Percentiles rank a stretch among this genome's conserved stretches.
phyloP scores from a whole-genome alignment of 2,329 filamentous ascomycete species.

The Cytospora leucostoma region DNA sequence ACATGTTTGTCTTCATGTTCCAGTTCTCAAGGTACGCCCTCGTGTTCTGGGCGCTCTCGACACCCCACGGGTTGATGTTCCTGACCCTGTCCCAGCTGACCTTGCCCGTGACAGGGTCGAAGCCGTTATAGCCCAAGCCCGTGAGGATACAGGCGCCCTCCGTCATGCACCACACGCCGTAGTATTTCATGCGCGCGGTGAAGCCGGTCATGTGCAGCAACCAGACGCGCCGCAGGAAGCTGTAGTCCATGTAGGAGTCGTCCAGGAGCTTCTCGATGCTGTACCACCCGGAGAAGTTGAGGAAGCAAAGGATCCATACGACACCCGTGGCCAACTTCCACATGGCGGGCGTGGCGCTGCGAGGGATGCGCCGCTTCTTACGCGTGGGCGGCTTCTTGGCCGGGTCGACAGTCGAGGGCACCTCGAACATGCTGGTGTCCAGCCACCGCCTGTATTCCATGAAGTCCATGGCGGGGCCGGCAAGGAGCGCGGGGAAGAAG shows the following conservation, averaged over 20 bases:
- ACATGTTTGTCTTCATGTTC: slow-evolving; percentile 99
- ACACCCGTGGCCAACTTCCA: slow-evolving; percentile 74
- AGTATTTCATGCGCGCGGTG: slow-evolving; percentile 86
- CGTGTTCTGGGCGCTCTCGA: slow-evolving; percentile 93
- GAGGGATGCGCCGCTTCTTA: slow-evolving; percentile 88
- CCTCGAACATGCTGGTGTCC: slow-evolving; percentile 90
- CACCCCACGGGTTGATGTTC: slow-evolving; percentile 83
- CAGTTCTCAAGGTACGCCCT: slow-evolving; percentile 86
- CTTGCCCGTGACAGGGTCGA: slow-evolving; percentile 81
- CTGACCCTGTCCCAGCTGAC: slow-evolving; percentile 87
- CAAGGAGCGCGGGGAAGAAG: slow-evolving; percentile 91
- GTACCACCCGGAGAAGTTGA: slow-evolving; percentile 71
- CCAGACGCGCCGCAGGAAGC: slow-evolving; percentile 73
- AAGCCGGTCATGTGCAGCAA: slow-evolving; percentile 82
- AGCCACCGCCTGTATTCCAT: slow-evolving; percentile 91
- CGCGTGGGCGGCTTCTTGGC: slow-evolving; percentile 82
- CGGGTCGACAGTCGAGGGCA: slow-evolving; percentile 79
- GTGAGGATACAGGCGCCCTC: slow-evolving; percentile 94
- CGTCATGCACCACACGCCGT: slow-evolving; percentile 90
- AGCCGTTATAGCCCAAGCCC: slow-evolving; percentile 90
- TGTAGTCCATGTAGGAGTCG: slow-evolving; percentile 66
- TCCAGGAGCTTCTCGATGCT: slow-evolving; percentile 63
- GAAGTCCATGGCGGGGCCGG: slow-evolving; percentile 91
- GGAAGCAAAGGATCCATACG: slow-evolving; percentile 76
- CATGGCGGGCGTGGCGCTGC: slow-evolving; percentile 82